Evolutionary conservation across 192 early-diverging fungal genomes (phyloP).

Genomic region (Coemansia sp.): DNA sequence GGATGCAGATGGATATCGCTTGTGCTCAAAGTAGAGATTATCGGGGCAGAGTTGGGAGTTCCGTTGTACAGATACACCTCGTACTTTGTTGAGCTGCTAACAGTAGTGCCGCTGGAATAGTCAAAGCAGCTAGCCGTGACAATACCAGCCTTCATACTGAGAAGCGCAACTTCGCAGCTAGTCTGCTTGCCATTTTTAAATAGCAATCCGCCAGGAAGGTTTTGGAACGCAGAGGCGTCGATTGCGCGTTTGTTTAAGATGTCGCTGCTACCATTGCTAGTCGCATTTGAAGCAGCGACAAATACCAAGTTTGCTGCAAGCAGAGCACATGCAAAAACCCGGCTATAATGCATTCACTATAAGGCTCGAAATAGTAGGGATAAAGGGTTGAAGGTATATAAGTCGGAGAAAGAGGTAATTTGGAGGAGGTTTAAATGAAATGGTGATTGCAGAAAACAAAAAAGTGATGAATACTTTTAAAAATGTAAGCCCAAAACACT

Average conservation of each 20-base stretch:
- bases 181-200: constrained; percentile 12
- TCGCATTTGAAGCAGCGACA: background rate
- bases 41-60: background rate
- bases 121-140: constrained; percentile 15
- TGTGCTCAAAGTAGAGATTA: background rate
- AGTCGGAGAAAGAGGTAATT: background rate
- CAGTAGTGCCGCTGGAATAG: background rate
- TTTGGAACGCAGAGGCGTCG: background rate
- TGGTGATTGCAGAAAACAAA: background rate
- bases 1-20: constrained; percentile 13
- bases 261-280: background rate
- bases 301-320: background rate
- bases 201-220: background rate
- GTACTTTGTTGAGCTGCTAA: background rate
- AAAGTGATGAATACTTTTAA: background rate
- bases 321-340: background rate
- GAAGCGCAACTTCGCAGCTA: constrained; percentile 9
- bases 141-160: constrained; percentile 4
- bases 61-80: constrained; percentile 3
- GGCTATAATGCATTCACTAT: background rate
- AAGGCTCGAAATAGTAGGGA: background rate
- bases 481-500: too few species aligned
- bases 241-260: background rate
- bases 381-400: background rate
- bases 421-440: constrained; percentile 7